Evolutionary conservation across 2,329 filamentous ascomycete species (phyloP), one percentile per base, ranked within the genome.

Genomic region (Sclerotinia trifoliorum): DNA sequence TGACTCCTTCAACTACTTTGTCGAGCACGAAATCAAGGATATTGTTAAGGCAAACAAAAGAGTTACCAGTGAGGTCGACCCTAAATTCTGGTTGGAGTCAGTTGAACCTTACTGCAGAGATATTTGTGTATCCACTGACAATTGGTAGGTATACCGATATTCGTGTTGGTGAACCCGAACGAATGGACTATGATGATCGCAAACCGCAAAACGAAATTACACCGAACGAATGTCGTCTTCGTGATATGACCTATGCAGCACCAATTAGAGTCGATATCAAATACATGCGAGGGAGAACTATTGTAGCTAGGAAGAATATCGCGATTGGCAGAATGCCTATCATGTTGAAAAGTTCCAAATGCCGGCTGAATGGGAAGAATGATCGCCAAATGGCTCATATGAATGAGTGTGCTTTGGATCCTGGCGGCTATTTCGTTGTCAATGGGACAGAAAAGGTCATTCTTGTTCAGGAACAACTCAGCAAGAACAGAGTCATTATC

Each of bases 371-470:
- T 69, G 90, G 91, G 68, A 94, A 94, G 75, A 92, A 88, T 65
- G 95, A 97, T 73, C 84, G 88, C 21, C 86, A 96, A 76, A 96
- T 98, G 94, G 92, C 93, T 70, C 81, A 89, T 61, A 90, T 98
- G 84, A 95, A 96, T 76, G 95, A 99, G 81, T 99, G 95, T 76
- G 93, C 95, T 19, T 83, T 99, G 52, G 95, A 99, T 77, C 95
- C 96, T 0, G 95, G 95, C 71, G 95, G 95, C 65, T 99, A 99
- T 79, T 99, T 99, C 76, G 95, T 99, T 76, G 93, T 98, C 73
- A 93, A 94, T 75, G 95, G 95, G 58, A 97, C 96, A 26, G 95
- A 99, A 79, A 99, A 99, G 82, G 95, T 99, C 74, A 99, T 99
- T 77, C 83, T 99, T 55, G 96, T 99, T 19, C 95, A 99, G 79